Evolutionary conservation across 306 rosid species (phyloP).

Genomic region (Ochetophila trinervis): DNA sequence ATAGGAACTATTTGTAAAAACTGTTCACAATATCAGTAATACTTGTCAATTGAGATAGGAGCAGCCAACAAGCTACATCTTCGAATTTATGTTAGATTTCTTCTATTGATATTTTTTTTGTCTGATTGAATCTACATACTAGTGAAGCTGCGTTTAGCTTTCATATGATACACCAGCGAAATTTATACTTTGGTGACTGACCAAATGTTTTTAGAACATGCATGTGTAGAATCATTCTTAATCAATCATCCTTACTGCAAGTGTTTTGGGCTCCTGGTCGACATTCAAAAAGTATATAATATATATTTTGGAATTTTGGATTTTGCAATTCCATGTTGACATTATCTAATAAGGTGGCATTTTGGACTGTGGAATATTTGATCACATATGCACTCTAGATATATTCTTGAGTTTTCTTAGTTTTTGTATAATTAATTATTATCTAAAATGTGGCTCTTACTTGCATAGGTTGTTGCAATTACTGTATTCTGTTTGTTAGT

Average conservation of each 20-base stretch:
- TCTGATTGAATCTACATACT: background rate
- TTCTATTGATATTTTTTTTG: too few species aligned
- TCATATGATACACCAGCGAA: too few species aligned
- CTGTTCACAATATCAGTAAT: background rate
- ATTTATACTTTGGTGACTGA: too few species aligned
- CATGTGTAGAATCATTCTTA: too few species aligned
- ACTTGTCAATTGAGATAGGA: background rate
- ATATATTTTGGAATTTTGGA: background rate
- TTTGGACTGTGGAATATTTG: background rate
- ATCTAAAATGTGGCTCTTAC: slow-evolving; percentile 31
- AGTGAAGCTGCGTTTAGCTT: too few species aligned
- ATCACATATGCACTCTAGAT: too few species aligned
- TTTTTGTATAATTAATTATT: slow-evolving; percentile 4
- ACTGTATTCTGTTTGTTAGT: slow-evolving; percentile 86
- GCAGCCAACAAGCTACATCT: background rate
- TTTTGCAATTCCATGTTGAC: background rate
- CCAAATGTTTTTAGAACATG: too few species aligned
- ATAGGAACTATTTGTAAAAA: too few species aligned
- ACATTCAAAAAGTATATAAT: background rate
- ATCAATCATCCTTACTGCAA: too few species aligned
- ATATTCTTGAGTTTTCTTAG: background rate
- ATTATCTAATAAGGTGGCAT: background rate
- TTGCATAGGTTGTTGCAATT: slow-evolving; percentile 79
- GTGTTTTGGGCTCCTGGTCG: background rate
- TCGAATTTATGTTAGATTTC: background rate